Conservation (phyloP, 83 land plant genomes). For the Thuja plicata region DNA sequence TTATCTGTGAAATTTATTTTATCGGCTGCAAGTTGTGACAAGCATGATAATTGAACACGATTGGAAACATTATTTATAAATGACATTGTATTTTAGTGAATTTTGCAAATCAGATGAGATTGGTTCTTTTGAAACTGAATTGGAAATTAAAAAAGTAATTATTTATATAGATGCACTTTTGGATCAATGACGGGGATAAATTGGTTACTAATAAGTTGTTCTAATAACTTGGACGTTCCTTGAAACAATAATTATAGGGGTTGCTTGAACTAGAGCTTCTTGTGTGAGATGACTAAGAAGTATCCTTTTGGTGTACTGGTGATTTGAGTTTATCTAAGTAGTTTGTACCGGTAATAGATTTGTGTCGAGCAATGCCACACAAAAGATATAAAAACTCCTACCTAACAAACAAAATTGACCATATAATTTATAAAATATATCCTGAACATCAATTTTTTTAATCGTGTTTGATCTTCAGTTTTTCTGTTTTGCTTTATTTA, state of each 20-base stretch:
- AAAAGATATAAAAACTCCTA: too few relatives aligned
- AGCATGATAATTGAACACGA: not conserved
- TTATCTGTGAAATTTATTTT: not conserved
- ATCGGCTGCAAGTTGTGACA: not conserved
- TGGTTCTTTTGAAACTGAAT: not conserved
- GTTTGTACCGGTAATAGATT: too few relatives aligned
- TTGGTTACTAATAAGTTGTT: not conserved
- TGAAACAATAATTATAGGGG: not conserved
- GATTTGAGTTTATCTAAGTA: not conserved
- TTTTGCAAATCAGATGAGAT: not conserved
- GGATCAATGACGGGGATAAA: not conserved
- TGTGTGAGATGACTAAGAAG: too few relatives aligned
- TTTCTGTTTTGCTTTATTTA: too few relatives aligned
- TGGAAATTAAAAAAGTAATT: not conserved
- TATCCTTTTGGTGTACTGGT: not conserved
- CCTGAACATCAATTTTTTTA: too few relatives aligned
- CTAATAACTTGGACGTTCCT: not conserved
- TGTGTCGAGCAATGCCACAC: too few relatives aligned
- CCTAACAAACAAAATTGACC: too few relatives aligned
- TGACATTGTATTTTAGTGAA: not conserved
- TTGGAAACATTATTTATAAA: not conserved
- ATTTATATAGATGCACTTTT: too few relatives aligned
- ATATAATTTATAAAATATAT: too few relatives aligned
- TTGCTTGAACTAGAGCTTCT: too few relatives aligned
- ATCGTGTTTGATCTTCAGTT: too few relatives aligned